A percentile compares a stretch with the other conserved stretches of the same genome.
These are phyloP conservation scores for Neurospora tetraspora DNA, from an alignment of 495 filamentous ascomycete species.

Conservation along the genomic window DNA sequence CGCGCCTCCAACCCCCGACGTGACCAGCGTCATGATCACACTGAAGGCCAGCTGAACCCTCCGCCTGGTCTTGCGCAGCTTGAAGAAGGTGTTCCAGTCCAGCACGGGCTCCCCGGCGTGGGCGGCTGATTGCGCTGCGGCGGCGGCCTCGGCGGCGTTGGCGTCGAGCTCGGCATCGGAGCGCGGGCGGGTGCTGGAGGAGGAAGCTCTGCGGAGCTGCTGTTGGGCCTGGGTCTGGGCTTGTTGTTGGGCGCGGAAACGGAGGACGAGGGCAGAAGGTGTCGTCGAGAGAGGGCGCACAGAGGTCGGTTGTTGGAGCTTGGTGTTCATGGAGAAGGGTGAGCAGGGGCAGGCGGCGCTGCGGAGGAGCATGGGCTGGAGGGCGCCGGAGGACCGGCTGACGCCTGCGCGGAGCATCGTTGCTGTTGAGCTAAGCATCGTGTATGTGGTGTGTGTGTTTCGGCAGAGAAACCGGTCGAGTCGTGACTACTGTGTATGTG, in stretches of 20 bases:
- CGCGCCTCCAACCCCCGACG: constrained; percentile 50
- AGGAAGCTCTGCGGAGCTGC: constrained; percentile 4
- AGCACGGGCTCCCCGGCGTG: constrained; percentile 32
- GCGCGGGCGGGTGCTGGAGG: background rate
- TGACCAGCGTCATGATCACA: constrained; percentile 48
- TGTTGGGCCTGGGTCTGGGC: background rate
- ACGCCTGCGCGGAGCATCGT: constrained; percentile 23
- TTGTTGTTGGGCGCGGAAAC: constrained; percentile 3
- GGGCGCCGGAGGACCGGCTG: constrained; percentile 15
- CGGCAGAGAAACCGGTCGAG: background rate
- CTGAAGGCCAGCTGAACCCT: constrained; percentile 71
- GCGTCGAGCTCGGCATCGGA: constrained; percentile 19
- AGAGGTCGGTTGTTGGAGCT: background rate
- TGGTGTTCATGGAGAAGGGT: constrained; percentile 9
- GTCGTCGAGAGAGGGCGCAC: constrained; percentile 9
- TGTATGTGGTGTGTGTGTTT: background rate
- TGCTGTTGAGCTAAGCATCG: constrained; percentile 22
- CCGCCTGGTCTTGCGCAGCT: constrained; percentile 73
- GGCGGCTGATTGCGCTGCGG: constrained; percentile 12
- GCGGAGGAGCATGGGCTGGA: constrained; percentile 21
- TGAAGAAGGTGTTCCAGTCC: constrained; percentile 92
- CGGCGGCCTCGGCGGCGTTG: constrained; percentile 10
- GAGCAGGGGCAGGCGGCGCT: constrained; percentile 18
- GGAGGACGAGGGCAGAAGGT: constrained; percentile 7
- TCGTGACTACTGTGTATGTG: background rate